Evolutionary conservation across 441 rosid genomes (phyloP).

Genomic region (Hypseocharis bilobata): DNA sequence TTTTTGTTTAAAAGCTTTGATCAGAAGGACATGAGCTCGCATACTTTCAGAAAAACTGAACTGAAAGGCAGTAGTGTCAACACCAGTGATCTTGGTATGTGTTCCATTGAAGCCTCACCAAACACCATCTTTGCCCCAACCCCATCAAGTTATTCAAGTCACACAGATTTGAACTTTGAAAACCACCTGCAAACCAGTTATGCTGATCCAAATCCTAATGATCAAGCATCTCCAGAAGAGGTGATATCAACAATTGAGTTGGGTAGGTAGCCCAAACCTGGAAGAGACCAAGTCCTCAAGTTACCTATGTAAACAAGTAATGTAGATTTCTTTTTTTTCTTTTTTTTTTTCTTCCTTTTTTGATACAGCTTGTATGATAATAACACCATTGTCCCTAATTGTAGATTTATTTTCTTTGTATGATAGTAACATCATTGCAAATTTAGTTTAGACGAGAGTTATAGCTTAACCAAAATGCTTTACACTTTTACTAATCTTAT

Average conservation of each 20-base stretch:
- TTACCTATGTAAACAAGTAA: too few relatives aligned
- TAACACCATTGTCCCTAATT: too few relatives aligned
- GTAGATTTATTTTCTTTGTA: too few relatives aligned
- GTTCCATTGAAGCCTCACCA: conserved; percentile 13
- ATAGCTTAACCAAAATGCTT: too few relatives aligned
- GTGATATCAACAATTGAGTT: conserved; percentile 1
- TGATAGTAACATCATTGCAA: too few relatives aligned
- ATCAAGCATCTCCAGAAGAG: conserved; percentile 9
- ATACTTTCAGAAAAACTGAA: conserved; percentile 20
- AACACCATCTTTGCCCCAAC: conserved; percentile 11
- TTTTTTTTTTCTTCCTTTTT: too few relatives aligned
- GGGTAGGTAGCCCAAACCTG: not conserved
- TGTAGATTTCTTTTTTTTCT: too few relatives aligned
- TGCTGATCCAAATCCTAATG: conserved; percentile 6
- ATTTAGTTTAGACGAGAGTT: too few relatives aligned
- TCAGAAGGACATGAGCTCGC: conserved; percentile 29
- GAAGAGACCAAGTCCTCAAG: not conserved
- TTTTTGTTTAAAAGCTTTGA: conserved; percentile 21
- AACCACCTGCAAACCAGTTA: too few relatives aligned
- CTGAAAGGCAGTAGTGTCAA: not conserved
- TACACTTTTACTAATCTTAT: too few relatives aligned
- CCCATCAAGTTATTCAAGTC: conserved; percentile 25
- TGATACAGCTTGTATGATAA: too few relatives aligned
- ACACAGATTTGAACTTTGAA: too few relatives aligned
- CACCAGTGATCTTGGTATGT: not conserved